Evolutionary conservation across 2,329 filamentous ascomycete genomes (phyloP).

Genomic region (Alternaria tenuissima): DNA sequence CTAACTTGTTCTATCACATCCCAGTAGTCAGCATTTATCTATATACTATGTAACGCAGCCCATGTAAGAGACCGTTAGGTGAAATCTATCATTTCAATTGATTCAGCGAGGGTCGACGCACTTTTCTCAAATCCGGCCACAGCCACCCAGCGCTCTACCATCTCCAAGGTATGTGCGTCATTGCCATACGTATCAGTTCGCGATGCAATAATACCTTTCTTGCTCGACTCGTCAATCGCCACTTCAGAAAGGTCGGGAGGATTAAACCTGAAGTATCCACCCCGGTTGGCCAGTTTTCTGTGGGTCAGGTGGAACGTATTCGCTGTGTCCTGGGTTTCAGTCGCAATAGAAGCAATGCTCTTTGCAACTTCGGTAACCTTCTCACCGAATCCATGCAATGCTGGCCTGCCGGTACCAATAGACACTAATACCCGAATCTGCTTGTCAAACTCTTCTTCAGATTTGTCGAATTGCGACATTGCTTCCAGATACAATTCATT

Average conservation of each 20-base stretch:
- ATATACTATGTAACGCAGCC: background rate
- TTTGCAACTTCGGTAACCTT: background rate
- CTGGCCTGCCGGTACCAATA: background rate
- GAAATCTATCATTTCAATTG: background rate
- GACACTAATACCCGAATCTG: background rate
- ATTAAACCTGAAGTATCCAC: background rate
- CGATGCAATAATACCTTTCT: background rate
- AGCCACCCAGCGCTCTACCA: background rate
- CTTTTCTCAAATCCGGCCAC: background rate
- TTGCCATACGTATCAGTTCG: background rate
- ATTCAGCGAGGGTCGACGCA: background rate
- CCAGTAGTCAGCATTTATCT: background rate
- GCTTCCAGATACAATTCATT: background rate
- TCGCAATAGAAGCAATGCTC: background rate
- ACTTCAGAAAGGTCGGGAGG: background rate
- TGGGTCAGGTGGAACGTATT: background rate
- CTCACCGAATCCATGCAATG: background rate
- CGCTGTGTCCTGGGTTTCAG: background rate
- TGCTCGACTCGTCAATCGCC: background rate
- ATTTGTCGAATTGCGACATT: background rate
- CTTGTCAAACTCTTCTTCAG: background rate
- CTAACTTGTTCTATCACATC: background rate
- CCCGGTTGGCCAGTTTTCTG: background rate
- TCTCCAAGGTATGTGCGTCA: background rate
- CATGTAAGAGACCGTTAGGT: background rate